phyloP scores from a whole-genome alignment of 1,139 yeast species.

The Pichia sp. region DNA sequence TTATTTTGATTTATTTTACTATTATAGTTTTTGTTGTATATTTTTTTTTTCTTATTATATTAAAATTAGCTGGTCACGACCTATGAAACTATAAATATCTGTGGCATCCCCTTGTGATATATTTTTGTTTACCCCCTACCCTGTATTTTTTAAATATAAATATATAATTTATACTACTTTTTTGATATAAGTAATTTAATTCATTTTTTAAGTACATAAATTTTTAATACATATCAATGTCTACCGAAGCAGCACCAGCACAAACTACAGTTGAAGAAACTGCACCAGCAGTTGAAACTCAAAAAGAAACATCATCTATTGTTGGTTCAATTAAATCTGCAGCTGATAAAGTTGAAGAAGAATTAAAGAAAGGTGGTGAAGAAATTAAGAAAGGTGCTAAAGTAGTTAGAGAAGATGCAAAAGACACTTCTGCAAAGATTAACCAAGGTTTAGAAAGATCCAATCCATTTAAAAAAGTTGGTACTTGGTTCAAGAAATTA shows the following conservation, averaged over 20 bases:
- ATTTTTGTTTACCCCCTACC: too few relatives aligned
- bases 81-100: too few relatives aligned
- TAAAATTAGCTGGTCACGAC: too few relatives aligned
- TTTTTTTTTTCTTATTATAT: too few relatives aligned
- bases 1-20: too few relatives aligned
- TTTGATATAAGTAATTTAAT: not conserved
- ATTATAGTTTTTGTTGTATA: too few relatives aligned
- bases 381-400: slow-evolving; percentile 15
- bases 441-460: not conserved
- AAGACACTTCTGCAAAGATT: slow-evolving; percentile 1
- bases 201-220: not conserved
- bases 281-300: slow-evolving; percentile 8
- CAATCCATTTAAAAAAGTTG: slow-evolving; percentile 14
- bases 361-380: slow-evolving; percentile 14
- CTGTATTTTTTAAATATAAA: too few relatives aligned
- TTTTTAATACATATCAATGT: slow-evolving; percentile 2
- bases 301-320: slow-evolving; percentile 11
- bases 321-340: slow-evolving; percentile 14
- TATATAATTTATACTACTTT: too few relatives aligned
- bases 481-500: slow-evolving; percentile 14
- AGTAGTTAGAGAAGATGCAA: slow-evolving; percentile 11
- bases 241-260: slow-evolving; percentile 12
- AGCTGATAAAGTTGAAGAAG: slow-evolving; percentile 11
- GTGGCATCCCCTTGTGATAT: too few relatives aligned
- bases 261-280: slow-evolving; percentile 11